Evolutionary conservation across 441 rosid species (phyloP), one percentile per base, ranked within the genome.

Genomic region (Erysimum cheiri): DNA sequence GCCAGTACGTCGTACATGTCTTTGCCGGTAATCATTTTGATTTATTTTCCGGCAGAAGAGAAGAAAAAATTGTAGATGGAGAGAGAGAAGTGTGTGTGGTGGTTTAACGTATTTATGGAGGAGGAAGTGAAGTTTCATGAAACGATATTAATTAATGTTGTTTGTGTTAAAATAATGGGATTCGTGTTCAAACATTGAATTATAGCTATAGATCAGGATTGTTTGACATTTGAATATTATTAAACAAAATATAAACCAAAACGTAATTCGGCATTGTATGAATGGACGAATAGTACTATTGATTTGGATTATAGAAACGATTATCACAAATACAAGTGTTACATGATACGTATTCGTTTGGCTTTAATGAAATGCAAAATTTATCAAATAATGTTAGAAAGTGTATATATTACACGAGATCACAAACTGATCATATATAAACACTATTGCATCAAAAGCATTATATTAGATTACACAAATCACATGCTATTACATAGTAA

Each of bases 1-100:
- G 97, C 91, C 26, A 93, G 84, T 52, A 93, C 97, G 64, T 93
- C 90, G 79, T 89, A 91, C 43, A 91, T 83, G 37, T 89, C 96
- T 47, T 83, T 85, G 4, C 89, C 94, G 6, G 83, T 83, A 37
- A 93, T 91, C 98, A 93, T 93, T 62, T 66, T 77, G 15, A 1
- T 5, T 49, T 48, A 7, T 70, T 57, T 50, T 35, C 58, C 49
- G 67, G 67, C 59, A 12, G 57, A 35, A 40, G 50, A 52, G 37
- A 36, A 31, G 40, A 53, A 17, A 19, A 55, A 1, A 29, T 29
- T 32, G 9, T 8, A 63, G 43, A 68, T 41, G 24, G 57, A 59
- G 62, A 53, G 43, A 43, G 64, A 54, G 40, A 24, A 19, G 50
- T 8, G 6, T 8, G 10, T 13, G 49, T 22, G 4, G 56, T 41